Base-by-base conservation (phyloP, 2,329 filamentous ascomycete genomes). In the Alternaria burnsii region DNA sequence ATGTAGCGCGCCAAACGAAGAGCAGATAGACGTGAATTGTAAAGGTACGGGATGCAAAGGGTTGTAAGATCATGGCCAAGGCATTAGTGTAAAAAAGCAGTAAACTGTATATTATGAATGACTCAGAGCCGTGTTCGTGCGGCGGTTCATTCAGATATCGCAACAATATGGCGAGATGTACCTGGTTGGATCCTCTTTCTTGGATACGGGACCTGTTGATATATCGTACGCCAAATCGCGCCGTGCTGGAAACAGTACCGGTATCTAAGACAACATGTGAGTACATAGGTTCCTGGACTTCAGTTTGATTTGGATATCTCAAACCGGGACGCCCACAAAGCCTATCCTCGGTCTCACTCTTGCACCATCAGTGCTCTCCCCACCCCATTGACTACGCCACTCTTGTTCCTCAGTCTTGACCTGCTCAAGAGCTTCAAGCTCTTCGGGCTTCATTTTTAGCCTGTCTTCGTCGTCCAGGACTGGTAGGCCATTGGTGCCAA, bases 321-420 rank as follows among this genome's bases (percentile, higher is more conserved):
- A 84, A 69, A 84, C 82, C 44, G 82, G 82, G 74, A 83, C 82
- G 62, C 82, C 82, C 52, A 78, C 77, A 65, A 82, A 82, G 32
- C 82, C 82, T 57, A 85, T 82, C 71, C 79, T 81, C 58, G 84
- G 76, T 60, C 78, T 78, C 24, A 76, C 79, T 52, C 84, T 73
- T 28, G 77, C 73, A 34, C 83, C 84, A 71, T 87, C 86, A 10
- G 84, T 79, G 36, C 77, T 82, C 79, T 97, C 94, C 5, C 86
- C 84, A 16, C 86, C 86, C 92, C 93, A 97, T 64, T 84, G 85
- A 32, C 79, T 82, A 76, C 91, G 91, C 91, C 93, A 98, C 55
- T 85, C 80, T 61, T 80, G 77, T 77, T 97, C 92, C 55, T 85
- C 83, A 11, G 80, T 80, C 52, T 88, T 82, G 3, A 92, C 89